Evolutionary conservation across 2,329 filamentous ascomycete species (phyloP).

Genomic region (Xylaria sp.): DNA sequence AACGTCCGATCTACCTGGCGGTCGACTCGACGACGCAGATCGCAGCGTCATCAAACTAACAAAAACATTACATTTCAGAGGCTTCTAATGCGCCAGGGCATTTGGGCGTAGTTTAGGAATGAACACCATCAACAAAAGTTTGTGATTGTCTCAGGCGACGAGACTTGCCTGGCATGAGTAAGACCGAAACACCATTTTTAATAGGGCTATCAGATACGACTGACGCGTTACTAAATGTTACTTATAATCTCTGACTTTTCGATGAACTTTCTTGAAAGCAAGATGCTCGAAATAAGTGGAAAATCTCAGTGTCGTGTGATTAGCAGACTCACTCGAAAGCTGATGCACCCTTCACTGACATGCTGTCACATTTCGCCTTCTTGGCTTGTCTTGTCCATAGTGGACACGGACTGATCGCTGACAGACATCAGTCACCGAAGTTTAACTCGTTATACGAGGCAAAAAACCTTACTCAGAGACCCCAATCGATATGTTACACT

Average conservation of each 20-base stretch:
- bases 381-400: constrained; percentile 17
- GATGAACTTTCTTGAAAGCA: background rate
- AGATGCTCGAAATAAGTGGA: background rate
- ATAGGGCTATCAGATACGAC: background rate
- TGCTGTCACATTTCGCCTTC: constrained; percentile 12
- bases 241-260: background rate
- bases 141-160: constrained; percentile 9
- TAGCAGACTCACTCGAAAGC: background rate
- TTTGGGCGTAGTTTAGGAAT: constrained; percentile 2
- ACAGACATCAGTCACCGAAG: background rate
- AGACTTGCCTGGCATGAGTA: background rate
- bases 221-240: background rate
- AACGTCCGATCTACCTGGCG: too few species aligned
- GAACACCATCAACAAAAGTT: too few species aligned
- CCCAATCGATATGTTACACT: constrained; percentile 26
- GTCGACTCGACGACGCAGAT: background rate
- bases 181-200: background rate
- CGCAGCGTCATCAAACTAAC: background rate
- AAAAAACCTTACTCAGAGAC: background rate
- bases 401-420: background rate
- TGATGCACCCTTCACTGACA: background rate
- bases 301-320: background rate
- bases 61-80: background rate
- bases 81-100: background rate
- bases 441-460: background rate